These are phyloP conservation scores for Paraphaeosphaeria sporulosa DNA, from an alignment of 2,329 filamentous ascomycete species.

Conservation along the genomic window DNA sequence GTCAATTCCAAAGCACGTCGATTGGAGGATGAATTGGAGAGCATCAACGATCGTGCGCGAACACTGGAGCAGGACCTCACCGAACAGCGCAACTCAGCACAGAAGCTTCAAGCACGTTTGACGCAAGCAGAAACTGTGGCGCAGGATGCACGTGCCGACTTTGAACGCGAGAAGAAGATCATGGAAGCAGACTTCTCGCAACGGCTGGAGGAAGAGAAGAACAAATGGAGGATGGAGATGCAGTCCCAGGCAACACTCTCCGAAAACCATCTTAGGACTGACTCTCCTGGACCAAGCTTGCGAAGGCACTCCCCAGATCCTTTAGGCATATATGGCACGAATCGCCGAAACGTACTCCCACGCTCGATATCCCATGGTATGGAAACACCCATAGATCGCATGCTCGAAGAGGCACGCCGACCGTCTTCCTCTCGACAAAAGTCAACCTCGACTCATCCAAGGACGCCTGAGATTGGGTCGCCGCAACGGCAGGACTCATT, in stretches of 20 bases:
- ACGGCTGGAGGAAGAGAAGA: conserved; percentile 70
- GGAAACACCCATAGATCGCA: conserved; percentile 46
- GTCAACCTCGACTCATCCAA: conserved; percentile 31
- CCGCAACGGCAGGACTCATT: conserved; percentile 46
- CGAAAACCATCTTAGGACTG: conserved; percentile 43
- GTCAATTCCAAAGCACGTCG: conserved; percentile 72
- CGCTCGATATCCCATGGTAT: conserved; percentile 40
- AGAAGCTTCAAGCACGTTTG: conserved; percentile 69
- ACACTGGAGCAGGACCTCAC: conserved; percentile 70
- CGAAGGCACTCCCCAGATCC: conserved; percentile 53
- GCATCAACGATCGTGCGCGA: conserved; percentile 69
- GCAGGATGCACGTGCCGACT: conserved; percentile 63
- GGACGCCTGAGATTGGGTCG: conserved; percentile 48
- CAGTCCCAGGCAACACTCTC: conserved; percentile 38
- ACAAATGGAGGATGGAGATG: conserved; percentile 63
- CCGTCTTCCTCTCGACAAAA: conserved; percentile 44
- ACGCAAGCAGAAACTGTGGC: conserved; percentile 71
- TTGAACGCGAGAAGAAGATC: conserved; percentile 66
- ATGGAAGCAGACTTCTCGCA: conserved; percentile 65
- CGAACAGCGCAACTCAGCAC: conserved; percentile 65
- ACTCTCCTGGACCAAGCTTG: conserved; percentile 47
- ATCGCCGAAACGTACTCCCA: conserved; percentile 33
- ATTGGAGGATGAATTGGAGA: conserved; percentile 84
- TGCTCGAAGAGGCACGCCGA: conserved; percentile 47
- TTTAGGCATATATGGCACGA: conserved; percentile 35